Base-by-base conservation (phyloP, 2,329 filamentous ascomycete genomes). In the Aspergillus amoenus region DNA sequence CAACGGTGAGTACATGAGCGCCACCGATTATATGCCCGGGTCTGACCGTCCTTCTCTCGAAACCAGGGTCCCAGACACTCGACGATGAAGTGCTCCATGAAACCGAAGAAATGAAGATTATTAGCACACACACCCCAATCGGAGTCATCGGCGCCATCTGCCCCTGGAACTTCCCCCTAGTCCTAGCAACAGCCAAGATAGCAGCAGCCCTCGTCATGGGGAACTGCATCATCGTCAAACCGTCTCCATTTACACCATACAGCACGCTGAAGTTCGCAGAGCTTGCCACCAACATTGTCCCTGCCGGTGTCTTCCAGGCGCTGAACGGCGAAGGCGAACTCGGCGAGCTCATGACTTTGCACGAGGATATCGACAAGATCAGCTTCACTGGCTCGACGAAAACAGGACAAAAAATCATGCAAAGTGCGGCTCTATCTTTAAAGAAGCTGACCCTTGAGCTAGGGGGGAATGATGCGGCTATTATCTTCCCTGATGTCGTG, bases 81-180 rank as follows among this genome's bases (percentile, higher is more conserved):
- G 12, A 6, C 5, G 37, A 40, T 13, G 37, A 17, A 40, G 8
- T 15, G 8, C 13, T 40, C 37, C 37, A 40, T 17, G 37, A 40
- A 40, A 17, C 13, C 37, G 37, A 40, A 3, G 5, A 15, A 8
- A 40, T 40, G 37, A 17, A 17, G 8, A 40, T 40, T 8, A 40
- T 40, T 5, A 15, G 17, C 13, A 40, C 37, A 15, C 37, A 40
- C 37, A n/a, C 12, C 13, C 37, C 37, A 2, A 15, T 40, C 2
- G 75, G 75, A 5, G 71, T 78, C 15, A 63, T 79, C 2, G 82
- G 76, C 13, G 84, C 79, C 57, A 86, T 86, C 62, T 80, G 81
- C 22, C 83, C 84, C 0, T 87, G 84, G 84, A 87, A 87, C 67
- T 86, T 70, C 59, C 73, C 76, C 5, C 57, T 75, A 12, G 49